Base-by-base conservation (phyloP, 2,329 filamentous ascomycete species). In the Trichoderma afroharzianum region DNA sequence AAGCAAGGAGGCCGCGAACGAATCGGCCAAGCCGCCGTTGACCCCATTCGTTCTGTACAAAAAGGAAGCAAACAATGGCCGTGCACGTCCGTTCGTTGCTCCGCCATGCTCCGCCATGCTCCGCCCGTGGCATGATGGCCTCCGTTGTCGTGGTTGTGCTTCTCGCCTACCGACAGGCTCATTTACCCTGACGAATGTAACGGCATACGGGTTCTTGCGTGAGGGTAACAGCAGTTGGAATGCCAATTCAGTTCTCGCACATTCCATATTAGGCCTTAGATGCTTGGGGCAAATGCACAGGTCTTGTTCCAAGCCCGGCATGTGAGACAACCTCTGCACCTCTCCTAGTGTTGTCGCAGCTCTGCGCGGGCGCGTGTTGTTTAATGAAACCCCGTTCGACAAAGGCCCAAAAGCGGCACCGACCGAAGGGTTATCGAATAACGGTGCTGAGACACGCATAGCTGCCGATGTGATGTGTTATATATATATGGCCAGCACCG, bases 341-440 rank as follows among this genome's bases (percentile, higher is more conserved):
- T 55, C 32, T 39, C 67, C 57, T 36, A 70, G 43, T 63, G 59
- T 33, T 70, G 58, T 70, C 59, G 59, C 68, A 70, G 43, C 26
- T 63, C 47, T 70, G 47, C 30, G 47, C 50, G 59, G 59, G 33
- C 62, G 68, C 47, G 28, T 32, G 59, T 50, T 69, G 57, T 69
- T 28, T 63, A 59, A 70, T 63, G 43, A 61, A 39, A 43, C 59
- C 59, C 68, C 59, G 26, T 70, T 59, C 59, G 50, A 32, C 68
- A 70, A 26, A 70, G 68, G 59, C 68, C 58, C 58, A 57, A 21
- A n/a, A 43, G 59, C 68, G 68, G 68, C 67, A 69, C 67, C 67
- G 57, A 69, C 67, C 57, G 67, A 69, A 69, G 67, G 67, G 67
- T 43, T 69, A 53, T 53, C 67, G 67, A 69, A 62, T 62, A 43